A percentile compares a stretch with the other conserved stretches of the same genome.
Conservation (phyloP, 2,329 filamentous ascomycete species). For the Pyricularia pennisetigena region DNA sequence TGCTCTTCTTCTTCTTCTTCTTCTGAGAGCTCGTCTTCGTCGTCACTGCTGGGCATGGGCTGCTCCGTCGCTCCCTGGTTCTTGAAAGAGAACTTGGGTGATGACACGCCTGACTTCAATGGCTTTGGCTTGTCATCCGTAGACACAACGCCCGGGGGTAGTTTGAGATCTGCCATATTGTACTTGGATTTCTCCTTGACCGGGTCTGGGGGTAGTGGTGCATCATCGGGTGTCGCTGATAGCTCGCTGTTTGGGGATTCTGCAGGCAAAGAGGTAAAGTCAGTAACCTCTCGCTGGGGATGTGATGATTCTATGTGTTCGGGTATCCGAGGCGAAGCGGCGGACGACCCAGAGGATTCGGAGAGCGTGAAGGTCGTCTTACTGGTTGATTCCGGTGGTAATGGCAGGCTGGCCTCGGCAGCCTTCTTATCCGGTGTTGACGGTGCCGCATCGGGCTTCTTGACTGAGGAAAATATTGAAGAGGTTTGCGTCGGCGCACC, state of each 20-base stretch:
- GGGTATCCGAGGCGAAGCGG: slow-evolving; percentile 20
- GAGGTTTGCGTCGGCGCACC: slow-evolving; percentile 9
- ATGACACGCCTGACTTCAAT: not conserved
- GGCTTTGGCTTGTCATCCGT: slow-evolving; percentile 7
- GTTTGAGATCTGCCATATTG: slow-evolving; percentile 1
- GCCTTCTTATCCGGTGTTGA: slow-evolving; percentile 1
- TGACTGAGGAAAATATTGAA: slow-evolving; percentile 18
- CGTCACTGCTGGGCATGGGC: slow-evolving; percentile 17
- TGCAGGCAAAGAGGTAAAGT: not conserved
- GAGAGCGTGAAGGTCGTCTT: slow-evolving; percentile 37
- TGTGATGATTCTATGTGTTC: not conserved
- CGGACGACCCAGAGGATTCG: slow-evolving; percentile 42
- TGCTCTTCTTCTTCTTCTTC: slow-evolving; percentile 11
- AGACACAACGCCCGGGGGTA: slow-evolving; percentile 2
- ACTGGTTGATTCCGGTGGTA: slow-evolving; percentile 47
- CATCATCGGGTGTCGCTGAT: slow-evolving; percentile 11
- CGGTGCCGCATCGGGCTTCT: slow-evolving; percentile 21
- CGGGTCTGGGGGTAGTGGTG: slow-evolving; percentile 16
- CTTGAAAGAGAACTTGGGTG: not conserved
- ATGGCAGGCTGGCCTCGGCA: slow-evolving; percentile 18
- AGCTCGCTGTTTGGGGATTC: not conserved
- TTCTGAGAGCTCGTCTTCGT: slow-evolving; percentile 22
- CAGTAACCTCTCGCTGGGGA: slow-evolving; percentile 3
- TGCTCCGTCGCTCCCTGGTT: slow-evolving; percentile 4
- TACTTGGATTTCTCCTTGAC: slow-evolving; percentile 9